Conservation (phyloP, 176 grass and related monocot species). For the Typha latifolia region DNA sequence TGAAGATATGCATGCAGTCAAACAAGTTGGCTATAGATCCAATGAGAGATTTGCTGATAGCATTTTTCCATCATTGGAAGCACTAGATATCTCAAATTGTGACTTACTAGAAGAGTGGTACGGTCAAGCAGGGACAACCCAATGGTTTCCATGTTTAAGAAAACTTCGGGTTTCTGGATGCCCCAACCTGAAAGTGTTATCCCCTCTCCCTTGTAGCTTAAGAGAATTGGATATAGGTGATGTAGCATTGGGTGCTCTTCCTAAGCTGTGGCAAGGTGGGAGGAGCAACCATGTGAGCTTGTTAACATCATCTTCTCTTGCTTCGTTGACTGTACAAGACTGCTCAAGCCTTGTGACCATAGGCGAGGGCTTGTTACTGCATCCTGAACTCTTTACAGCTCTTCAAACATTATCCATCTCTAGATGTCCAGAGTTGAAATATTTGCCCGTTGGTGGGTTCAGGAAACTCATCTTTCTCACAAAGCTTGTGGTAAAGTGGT, state of each 20-base stretch:
- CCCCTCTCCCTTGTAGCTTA: background rate
- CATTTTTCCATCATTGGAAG: slow-evolving; percentile 20
- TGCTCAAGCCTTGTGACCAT: background rate
- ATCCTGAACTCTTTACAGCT: background rate
- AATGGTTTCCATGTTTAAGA: slow-evolving; percentile 10
- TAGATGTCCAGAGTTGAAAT: background rate
- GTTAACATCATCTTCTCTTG: background rate
- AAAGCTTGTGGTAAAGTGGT: background rate
- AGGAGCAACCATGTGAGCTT: background rate
- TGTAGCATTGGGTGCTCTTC: background rate
- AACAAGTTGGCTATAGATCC: background rate
- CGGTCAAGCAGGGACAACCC: background rate
- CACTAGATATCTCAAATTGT: background rate
- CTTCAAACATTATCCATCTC: background rate
- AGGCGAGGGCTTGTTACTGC: background rate
- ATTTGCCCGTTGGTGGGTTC: background rate
- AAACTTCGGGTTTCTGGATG: background rate
- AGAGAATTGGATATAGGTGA: background rate
- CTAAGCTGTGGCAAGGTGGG: background rate
- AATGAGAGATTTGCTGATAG: background rate
- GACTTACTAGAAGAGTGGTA: slow-evolving; percentile 17
- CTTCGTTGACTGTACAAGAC: background rate
- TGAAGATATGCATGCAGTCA: background rate
- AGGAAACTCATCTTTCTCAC: background rate
- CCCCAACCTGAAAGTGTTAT: slow-evolving; percentile 13